These are phyloP conservation scores for Umbilicaria muhlenbergii DNA, from an alignment of 495 filamentous ascomycete species.

Conservation along the genomic window DNA sequence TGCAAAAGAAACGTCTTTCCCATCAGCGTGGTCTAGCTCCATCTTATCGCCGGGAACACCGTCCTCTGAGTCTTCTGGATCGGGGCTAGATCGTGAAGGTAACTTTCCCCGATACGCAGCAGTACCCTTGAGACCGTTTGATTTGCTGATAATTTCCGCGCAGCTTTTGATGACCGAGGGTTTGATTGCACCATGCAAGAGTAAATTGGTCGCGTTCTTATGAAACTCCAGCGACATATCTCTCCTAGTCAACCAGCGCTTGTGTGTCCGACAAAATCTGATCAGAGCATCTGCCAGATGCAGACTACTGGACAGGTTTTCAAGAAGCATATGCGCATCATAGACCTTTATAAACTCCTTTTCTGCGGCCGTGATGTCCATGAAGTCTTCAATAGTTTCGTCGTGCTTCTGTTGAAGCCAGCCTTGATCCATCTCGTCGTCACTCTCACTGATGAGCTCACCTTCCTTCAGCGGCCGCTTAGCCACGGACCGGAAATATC, in stretches of 20 bases:
- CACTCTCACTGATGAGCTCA: constrained; percentile 15
- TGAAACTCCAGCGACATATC: constrained; percentile 7
- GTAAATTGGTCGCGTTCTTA: constrained; percentile 7
- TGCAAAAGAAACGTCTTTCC: too few relatives aligned
- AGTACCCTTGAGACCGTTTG: not conserved
- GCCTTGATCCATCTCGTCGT: constrained; percentile 15
- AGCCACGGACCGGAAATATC: constrained; percentile 14
- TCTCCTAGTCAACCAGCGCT: not conserved
- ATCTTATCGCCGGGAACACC: too few relatives aligned
- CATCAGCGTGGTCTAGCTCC: too few relatives aligned
- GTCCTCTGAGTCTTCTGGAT: too few relatives aligned
- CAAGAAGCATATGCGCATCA: constrained; percentile 12
- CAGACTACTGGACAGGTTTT: constrained; percentile 7
- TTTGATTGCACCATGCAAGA: not conserved
- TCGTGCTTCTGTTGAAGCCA: constrained; percentile 12
- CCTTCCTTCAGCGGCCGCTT: constrained; percentile 12
- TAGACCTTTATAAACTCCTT: constrained; percentile 12
- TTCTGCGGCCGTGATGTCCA: constrained; percentile 3
- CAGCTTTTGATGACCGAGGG: not conserved
- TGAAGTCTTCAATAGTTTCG: constrained; percentile 4
- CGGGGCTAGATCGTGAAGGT: too few relatives aligned
- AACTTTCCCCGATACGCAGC: too few relatives aligned
- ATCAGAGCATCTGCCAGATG: constrained; percentile 10
- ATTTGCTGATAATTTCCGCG: not conserved
- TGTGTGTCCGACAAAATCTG: constrained; percentile 9